Evolutionary conservation across 805 yeast species (phyloP), one percentile per base, ranked within the genome.

Genomic region (Candida pseudofarinosa): DNA sequence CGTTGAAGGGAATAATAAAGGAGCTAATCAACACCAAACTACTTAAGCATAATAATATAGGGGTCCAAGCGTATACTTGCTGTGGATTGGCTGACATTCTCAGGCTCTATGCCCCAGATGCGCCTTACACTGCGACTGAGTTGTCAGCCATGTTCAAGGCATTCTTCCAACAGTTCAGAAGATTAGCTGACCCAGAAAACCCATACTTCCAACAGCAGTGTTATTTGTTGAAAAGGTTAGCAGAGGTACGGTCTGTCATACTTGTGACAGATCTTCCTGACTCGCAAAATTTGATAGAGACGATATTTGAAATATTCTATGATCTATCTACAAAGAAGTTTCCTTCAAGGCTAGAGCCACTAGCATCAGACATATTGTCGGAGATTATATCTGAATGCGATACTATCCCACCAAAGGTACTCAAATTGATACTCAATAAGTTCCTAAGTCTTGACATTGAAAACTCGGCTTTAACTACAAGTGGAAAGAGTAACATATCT

Each of bases 91-190:
- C 88, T 4, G 96, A 89, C 57, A 69, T 90, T 7, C 62, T 89
- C 34, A 70, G 96, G 44, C 60, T 90, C 13, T 83, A 74, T 54
- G 97, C 96, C 0, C 97, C 97, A 0, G 87, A 89, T 57, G 95
- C 96, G 4, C 97, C 97, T 3, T 89, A 76, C 60, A 79, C 85
- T 1, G 80, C 81, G 18, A 48, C 66, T 1, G 82, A 84, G 50
- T 67, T 89, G 32, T 67, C 80, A 0, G 81, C 71, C 3, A 75
- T 88, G 15, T 88, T 89, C 65, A 77, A 73, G 49, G 69, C 86
- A 5, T 79, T 88, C 53, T 73, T 84, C 46, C 59, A 64, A 19
- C 89, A 85, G 56, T 77, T 90, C 49, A 71, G 71, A 42, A 73
- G 70, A 37, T 60, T 88, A 34, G 51, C 67, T 4, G 81, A 81